Evolutionary conservation across 495 filamentous ascomycete genomes (phyloP).

Genomic region (Aspergillus bridgeri): DNA sequence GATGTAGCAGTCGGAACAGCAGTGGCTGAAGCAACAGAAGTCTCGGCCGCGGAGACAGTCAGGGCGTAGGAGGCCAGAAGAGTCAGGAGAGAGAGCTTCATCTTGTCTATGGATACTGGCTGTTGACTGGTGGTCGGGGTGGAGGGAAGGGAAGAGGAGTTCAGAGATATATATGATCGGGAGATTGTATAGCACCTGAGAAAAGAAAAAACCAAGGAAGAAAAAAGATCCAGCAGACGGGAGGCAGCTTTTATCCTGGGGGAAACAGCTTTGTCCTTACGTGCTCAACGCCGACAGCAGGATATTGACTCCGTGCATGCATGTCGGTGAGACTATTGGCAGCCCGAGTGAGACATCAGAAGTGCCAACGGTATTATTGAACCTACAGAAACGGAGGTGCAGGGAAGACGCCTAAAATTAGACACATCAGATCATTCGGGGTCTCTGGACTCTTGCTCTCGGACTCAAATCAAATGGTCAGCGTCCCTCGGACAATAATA

Average conservation of each 20-base stretch:
- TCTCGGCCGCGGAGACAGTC: background rate
- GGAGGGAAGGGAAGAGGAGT: background rate
- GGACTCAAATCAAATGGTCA: slow-evolving; percentile 1
- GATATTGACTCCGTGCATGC: background rate
- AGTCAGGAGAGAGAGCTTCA: background rate
- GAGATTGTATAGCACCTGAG: background rate
- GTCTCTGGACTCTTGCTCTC: background rate
- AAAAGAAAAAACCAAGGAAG: background rate
- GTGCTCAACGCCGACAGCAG: too few relatives aligned
- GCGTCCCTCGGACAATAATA: slow-evolving; percentile 12
- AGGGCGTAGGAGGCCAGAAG: background rate
- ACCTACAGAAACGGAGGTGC: background rate
- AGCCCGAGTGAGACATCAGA: background rate
- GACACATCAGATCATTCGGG: background rate
- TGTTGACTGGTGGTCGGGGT: background rate
- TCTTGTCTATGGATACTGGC: background rate
- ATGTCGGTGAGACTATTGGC: background rate
- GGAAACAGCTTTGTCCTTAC: too few relatives aligned
- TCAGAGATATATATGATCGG: background rate
- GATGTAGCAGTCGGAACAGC: background rate
- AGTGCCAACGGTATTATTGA: background rate
- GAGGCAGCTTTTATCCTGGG: background rate
- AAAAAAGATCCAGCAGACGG: background rate
- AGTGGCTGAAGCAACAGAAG: background rate
- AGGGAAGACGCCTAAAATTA: background rate